Conservation (phyloP, 2,329 filamentous ascomycete genomes). For the Chaetomiaceae sp. region DNA sequence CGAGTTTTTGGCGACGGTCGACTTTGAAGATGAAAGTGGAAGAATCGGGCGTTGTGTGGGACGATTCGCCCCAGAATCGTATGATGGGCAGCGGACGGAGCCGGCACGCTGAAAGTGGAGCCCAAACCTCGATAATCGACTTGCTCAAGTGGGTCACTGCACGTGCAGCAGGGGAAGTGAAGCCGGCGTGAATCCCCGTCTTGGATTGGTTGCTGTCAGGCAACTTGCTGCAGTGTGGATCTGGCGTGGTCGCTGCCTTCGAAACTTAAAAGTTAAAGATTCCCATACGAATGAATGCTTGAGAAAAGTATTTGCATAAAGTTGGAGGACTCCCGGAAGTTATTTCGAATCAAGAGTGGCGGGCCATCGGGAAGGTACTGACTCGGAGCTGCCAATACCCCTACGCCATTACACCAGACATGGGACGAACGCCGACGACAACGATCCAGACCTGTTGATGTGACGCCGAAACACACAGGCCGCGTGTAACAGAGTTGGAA, state of each 20-base stretch:
- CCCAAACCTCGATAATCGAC: too few relatives aligned
- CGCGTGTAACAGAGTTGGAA: too few relatives aligned
- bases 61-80: constrained; percentile 26
- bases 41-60: constrained; percentile 22
- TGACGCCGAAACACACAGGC: too few relatives aligned
- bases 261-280: too few relatives aligned
- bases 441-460: too few relatives aligned
- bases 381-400: not conserved
- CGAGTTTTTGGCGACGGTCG: constrained; percentile 7
- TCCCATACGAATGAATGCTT: too few relatives aligned
- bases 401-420: not conserved
- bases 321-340: too few relatives aligned
- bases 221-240: too few relatives aligned
- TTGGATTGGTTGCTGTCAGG: not conserved
- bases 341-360: not conserved
- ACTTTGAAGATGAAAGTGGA: constrained; percentile 12
- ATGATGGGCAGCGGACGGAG: constrained; percentile 19
- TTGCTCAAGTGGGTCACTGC: not conserved
- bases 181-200: not conserved
- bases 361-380: not conserved
- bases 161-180: constrained; percentile 2
- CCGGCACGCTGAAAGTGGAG: too few relatives aligned
- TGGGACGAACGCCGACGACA: not conserved
- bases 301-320: too few relatives aligned
- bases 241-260: too few relatives aligned